Conservation (phyloP, 2,329 filamentous ascomycete genomes). For the Graphilbum ipis-grandicollis region DNA sequence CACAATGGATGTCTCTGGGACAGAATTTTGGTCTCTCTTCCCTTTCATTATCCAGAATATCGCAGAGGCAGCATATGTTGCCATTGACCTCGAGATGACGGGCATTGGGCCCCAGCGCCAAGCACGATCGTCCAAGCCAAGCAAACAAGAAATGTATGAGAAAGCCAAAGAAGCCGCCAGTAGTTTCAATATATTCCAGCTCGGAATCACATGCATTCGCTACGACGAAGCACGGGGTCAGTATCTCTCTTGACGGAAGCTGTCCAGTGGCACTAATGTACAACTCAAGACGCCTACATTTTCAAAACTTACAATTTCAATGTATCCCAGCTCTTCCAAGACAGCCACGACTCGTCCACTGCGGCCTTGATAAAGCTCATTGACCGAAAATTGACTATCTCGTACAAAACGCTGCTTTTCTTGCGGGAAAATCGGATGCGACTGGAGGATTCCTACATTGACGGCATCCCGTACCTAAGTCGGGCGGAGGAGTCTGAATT, state of each 20-base stretch:
- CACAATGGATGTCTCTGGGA: constrained; percentile 13
- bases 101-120: constrained; percentile 11
- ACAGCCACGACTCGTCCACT: constrained; percentile 2
- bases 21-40: constrained; percentile 15
- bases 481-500: constrained; percentile 8
- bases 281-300: constrained; percentile 6
- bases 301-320: constrained; percentile 15
- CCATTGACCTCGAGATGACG: constrained; percentile 22
- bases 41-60: constrained; percentile 15
- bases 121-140: not conserved
- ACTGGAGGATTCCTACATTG: constrained; percentile 11
- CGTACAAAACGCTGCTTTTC: constrained; percentile 14
- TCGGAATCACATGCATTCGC: constrained; percentile 18
- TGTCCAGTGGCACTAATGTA: not conserved
- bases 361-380: constrained; percentile 9
- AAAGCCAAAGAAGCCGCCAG: constrained; percentile 13
- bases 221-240: constrained; percentile 4
- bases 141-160: constrained; percentile 12
- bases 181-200: constrained; percentile 16
- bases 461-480: constrained; percentile 17
- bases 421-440: constrained; percentile 13
- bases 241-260: not conserved
- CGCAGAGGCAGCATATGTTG: constrained; percentile 14
- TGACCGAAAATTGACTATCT: constrained; percentile 14
- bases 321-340: constrained; percentile 14